Evolutionary conservation across 331 rosid genomes (phyloP).

Genomic region (Cydonia oblonga): DNA sequence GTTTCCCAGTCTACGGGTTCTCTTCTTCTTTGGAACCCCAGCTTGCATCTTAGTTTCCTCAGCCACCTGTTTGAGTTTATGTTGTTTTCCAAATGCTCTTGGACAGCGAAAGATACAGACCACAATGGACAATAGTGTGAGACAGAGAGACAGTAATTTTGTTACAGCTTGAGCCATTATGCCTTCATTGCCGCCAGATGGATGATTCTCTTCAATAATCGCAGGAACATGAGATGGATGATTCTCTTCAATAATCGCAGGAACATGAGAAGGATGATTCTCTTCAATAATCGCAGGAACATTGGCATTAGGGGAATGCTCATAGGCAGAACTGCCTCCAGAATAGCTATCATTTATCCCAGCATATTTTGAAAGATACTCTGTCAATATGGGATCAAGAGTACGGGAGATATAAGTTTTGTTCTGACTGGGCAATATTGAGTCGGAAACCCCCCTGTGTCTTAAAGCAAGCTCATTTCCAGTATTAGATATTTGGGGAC

Average conservation of each 20-base stretch:
- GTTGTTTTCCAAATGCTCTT: background rate
- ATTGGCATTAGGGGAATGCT: background rate
- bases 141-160: background rate
- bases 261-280: background rate
- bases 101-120: background rate
- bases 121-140: slow-evolving; percentile 1
- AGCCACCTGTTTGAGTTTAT: background rate
- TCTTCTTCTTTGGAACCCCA: slow-evolving; percentile 22
- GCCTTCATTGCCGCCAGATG: background rate
- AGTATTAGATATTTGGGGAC: background rate
- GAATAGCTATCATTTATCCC: background rate
- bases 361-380: background rate
- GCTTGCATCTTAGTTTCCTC: slow-evolving; percentile 15
- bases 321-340: background rate
- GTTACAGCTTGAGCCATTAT: background rate
- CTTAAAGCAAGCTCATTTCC: slow-evolving; percentile 5
- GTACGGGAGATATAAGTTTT: slow-evolving; percentile 8
- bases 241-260: background rate
- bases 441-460: background rate
- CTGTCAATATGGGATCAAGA: slow-evolving; percentile 11
- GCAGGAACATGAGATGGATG: background rate
- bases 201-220: background rate
- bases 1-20: slow-evolving; percentile 13
- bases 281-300: background rate
- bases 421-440: background rate